Evolutionary conservation across 1,284 basidiomycete species (phyloP), one percentile per base, ranked within the genome.

Genomic region (Melanopsichium pennsylvanicum): DNA sequence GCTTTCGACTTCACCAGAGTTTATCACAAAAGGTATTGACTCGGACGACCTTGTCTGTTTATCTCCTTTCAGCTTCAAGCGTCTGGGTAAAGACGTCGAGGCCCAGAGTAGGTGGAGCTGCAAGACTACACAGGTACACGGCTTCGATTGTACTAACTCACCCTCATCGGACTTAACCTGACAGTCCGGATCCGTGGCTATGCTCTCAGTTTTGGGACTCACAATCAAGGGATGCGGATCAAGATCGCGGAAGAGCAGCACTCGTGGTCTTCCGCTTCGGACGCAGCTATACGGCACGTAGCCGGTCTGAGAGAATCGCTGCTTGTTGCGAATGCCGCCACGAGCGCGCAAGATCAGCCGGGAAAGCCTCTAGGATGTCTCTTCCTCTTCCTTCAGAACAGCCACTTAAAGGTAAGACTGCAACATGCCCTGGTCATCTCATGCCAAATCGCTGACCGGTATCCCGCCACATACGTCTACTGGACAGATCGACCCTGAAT

Each of bases 151-250:
- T n/a, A n/a, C n/a, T n/a, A n/a, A n/a, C n/a, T n/a, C n/a, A n/a
- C n/a, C n/a, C 25, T 44, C n/a, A 31, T 26, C 16, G 5, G 9
- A 2, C 13, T 10, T 19, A 9, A 11, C 15, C n/a, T 21, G 31
- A 15, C 19, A 62, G 59, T 48, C 3, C 32, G 38, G 18, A n/a
- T 48, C 1, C 59, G 19, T 19, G 59, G 51, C 2, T 62, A 50
- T 31, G 59, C 43, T 10, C 25, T 49, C 2, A 29, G 43, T 37
- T 50, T 55, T 22, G 47, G 38, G 4, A n/a, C 33, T 0, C 36
- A 29, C 5, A 19, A 4, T 5, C 35, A 42, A 10, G 50, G 40
- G 15, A 15, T 13, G 12, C 38, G 15, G 15, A 9, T 26, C 16
- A 22, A 21, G n/a, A 46, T 50, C 19, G 21, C 18, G 31, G 6